Evolutionary conservation across 805 yeast species (phyloP), one percentile per base, ranked within the genome.

Genomic region (Wickerhamia fluorescens): DNA sequence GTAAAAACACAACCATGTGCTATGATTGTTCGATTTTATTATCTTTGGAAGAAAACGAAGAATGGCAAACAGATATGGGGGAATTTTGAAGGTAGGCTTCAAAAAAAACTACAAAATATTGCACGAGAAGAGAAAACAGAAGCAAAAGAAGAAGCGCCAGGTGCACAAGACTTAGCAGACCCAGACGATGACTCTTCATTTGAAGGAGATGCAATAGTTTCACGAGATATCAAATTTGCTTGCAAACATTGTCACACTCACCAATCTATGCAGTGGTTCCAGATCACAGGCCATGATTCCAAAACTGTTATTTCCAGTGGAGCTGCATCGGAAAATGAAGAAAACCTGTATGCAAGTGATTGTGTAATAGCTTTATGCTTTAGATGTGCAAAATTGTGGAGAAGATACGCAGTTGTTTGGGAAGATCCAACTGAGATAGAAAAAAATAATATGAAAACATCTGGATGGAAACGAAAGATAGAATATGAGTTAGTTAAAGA

Each of bases 321-420:
- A 41, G 22, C 18, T 4, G 47, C 7, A 47, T 16, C 29, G 8
- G 41, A 40, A 11, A 7, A 19, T 10, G 44, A 37, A 7, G 28
- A 34, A 11, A 40, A 35, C 8, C 38, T 35, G 7, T 23, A 32
- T 7, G 43, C 40, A 8, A 30, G 36, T 4, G 37, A 57, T 5
- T 44, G 58, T 1, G 56, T 75, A 2, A 53, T 63, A 10, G 96
- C 87, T 0, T 58, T 89, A 9, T 89, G 98, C 51, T 56, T 69
- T 16, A 64, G 97, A 30, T 89, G 98, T 60, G 95, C 96, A 0
- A 68, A 82, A 34, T 48, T 92, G 16, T 89, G 97, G 97, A 68
- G 95, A 51, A 61, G 94, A 22, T 89, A 89, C 52, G 96, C 87
- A 0, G 77, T 84, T 0, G 66, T 63, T 7, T 92, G 97, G 97